phyloP scores from a whole-genome alignment of 805 yeast genomes.

The Ogataea minuta region DNA sequence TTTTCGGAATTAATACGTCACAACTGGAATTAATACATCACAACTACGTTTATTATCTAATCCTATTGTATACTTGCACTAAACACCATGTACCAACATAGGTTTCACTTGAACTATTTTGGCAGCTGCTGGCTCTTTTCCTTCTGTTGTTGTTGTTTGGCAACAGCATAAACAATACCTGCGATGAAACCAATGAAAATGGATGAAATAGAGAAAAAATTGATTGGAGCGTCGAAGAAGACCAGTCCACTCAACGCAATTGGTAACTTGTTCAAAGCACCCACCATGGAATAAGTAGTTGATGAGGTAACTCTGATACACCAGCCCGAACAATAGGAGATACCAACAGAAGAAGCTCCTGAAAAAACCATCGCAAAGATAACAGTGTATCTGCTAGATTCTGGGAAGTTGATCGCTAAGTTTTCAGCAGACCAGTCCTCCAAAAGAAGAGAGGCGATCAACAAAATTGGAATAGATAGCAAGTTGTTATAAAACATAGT shows the following conservation, averaged over 20 bases:
- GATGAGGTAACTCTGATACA: conserved; percentile 99
- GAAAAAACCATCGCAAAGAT: conserved; percentile 84
- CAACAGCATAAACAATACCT: conserved; percentile 93
- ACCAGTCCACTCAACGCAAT: conserved; percentile 92
- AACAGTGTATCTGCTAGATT: conserved; percentile 62
- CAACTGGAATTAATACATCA: neutral
- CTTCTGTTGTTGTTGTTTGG: conserved; percentile 85
- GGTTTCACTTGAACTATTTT: conserved; percentile 22
- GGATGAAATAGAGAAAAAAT: conserved; percentile 85
- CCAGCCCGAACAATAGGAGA: conserved; percentile 99
- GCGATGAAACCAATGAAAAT: conserved; percentile 92
- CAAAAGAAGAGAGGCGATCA: conserved; percentile 67
- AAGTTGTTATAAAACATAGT: conserved; percentile 98
- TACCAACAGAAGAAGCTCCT: conserved; percentile 93
- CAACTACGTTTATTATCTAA: neutral
- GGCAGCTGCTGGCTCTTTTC: conserved; percentile 35
- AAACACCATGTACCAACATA: neutral
- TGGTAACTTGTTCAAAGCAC: conserved; percentile 97
- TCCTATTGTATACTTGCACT: conserved; percentile 3
- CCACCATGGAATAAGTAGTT: conserved; percentile 98
- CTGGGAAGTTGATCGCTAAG: conserved; percentile 74
- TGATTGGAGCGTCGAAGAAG: conserved; percentile 93
- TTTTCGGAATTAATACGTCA: neutral
- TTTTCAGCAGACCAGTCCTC: conserved; percentile 94
- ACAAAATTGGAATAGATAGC: conserved; percentile 85